These are phyloP conservation scores for Paraglomus occultum DNA, from an alignment of 192 early-diverging fungal genomes.

Conservation along the genomic window DNA sequence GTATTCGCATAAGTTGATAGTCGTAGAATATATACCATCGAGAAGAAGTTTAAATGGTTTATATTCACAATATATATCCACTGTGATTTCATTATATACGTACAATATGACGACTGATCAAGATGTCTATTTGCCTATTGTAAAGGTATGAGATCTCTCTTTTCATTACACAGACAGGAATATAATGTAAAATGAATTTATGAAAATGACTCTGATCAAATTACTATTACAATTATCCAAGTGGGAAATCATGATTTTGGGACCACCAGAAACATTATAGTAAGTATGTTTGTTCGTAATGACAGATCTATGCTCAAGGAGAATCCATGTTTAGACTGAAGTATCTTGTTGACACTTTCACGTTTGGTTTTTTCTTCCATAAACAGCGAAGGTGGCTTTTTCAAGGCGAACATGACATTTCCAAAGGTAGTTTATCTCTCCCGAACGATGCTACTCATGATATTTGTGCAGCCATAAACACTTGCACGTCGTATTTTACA, in stretches of 20 bases:
- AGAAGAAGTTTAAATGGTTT: not conserved
- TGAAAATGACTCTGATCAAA: too few species aligned
- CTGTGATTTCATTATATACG: too few species aligned
- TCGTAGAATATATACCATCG: not conserved
- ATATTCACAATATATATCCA: too few species aligned
- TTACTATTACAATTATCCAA: too few species aligned
- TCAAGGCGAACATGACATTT: constrained; percentile 77
- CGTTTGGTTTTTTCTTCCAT: constrained; percentile 11
- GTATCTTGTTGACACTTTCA: too few species aligned
- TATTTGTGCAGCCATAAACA: not conserved
- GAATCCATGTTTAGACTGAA: too few species aligned
- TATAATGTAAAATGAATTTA: too few species aligned
- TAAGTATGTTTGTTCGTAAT: constrained; percentile 50
- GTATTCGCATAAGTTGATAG: not conserved
- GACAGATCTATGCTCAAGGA: too few species aligned
- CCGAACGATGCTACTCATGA: not conserved
- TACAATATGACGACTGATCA: too few species aligned
- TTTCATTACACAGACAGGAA: too few species aligned
- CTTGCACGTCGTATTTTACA: constrained; percentile 20
- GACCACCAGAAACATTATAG: constrained; percentile 84
- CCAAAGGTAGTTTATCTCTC: constrained; percentile 42
- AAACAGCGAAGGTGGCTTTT: constrained; percentile 88
- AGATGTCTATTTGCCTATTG: too few species aligned
- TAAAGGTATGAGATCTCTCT: constrained; percentile 6
- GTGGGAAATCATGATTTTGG: constrained; percentile 92